phyloP scores from a whole-genome alignment of 148 eudicot genomes.

The Amaranthus hypochondriacus region DNA sequence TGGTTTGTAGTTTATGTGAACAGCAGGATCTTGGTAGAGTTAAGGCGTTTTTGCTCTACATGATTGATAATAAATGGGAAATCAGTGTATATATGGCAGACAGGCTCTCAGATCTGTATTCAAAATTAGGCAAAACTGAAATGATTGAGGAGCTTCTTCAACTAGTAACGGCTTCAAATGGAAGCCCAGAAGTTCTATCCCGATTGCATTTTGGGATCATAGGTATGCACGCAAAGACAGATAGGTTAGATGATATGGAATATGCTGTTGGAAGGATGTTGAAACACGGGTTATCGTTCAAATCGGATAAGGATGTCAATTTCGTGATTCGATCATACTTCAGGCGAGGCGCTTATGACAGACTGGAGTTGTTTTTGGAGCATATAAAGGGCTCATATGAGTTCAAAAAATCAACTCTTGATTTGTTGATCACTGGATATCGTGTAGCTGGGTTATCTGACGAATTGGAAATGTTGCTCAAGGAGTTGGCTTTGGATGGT shows the following conservation, averaged over 20 bases:
- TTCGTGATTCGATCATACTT: conserved; percentile 38
- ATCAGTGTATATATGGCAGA: conserved; percentile 21
- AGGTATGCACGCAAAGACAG: conserved; percentile 33
- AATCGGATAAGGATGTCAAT: conserved; percentile 35
- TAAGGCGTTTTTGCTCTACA: conserved; percentile 28
- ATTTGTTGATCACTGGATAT: conserved; percentile 43
- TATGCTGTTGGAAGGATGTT: conserved; percentile 52
- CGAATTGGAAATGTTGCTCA: conserved; percentile 20
- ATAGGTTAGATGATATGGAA: conserved; percentile 51
- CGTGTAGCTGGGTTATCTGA: conserved; percentile 35
- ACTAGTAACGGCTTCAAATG: conserved; percentile 26
- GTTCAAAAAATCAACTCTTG: conserved; percentile 36
- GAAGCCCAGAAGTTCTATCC: conserved; percentile 26
- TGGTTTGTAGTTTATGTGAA: conserved; percentile 34
- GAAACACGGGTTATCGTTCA: conserved; percentile 36
- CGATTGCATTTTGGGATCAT: conserved; percentile 33
- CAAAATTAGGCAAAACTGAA: conserved; percentile 26
- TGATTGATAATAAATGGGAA: conserved; percentile 23
- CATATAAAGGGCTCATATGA: conserved; percentile 29
- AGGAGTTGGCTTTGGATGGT: conserved; percentile 3
- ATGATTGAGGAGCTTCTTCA: conserved; percentile 39
- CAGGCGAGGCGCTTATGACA: conserved; percentile 43
- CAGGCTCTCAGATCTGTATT: conserved; percentile 31
- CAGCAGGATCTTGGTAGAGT: conserved; percentile 23
- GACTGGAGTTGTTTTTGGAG: conserved; percentile 43